phyloP scores from a whole-genome alignment of 345 rosid species.

The Mercurialis annua region DNA sequence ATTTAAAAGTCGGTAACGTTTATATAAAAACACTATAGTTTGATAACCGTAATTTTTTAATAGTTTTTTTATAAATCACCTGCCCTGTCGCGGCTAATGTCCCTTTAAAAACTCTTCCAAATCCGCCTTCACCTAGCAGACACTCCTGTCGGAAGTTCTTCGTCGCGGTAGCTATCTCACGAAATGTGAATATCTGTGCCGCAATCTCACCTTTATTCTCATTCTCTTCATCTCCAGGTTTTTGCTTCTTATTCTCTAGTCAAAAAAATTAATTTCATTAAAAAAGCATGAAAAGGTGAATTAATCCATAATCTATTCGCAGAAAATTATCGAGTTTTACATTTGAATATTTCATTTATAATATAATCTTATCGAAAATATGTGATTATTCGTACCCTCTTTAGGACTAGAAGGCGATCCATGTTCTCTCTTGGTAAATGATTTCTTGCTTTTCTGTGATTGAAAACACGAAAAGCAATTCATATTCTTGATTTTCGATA shows the following conservation, averaged over 20 bases:
- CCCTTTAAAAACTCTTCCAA: conserved; percentile 73
- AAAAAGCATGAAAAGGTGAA: background rate
- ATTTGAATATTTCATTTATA: too few relatives aligned
- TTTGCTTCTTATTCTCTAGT: conserved; percentile 15
- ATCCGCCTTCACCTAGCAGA: conserved; percentile 76
- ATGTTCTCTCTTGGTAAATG: conserved; percentile 10
- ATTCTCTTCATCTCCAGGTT: conserved; percentile 3
- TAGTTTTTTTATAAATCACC: too few relatives aligned
- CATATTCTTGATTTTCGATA: conserved; percentile 11
- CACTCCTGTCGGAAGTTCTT: conserved; percentile 70
- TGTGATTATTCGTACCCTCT: too few relatives aligned
- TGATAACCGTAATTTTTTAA: too few relatives aligned
- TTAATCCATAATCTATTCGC: too few relatives aligned
- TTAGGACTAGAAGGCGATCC: conserved; percentile 11
- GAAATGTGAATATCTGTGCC: conserved; percentile 27
- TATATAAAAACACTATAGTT: too few relatives aligned
- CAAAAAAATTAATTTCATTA: background rate
- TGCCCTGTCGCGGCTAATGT: conserved; percentile 52
- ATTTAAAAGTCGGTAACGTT: too few relatives aligned
- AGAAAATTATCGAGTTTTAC: too few relatives aligned
- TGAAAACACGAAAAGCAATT: conserved; percentile 26
- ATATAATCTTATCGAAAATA: too few relatives aligned
- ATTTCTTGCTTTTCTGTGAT: conserved; percentile 21
- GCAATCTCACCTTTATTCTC: background rate
- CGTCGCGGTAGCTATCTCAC: conserved; percentile 73